A percentile compares a stretch with the other conserved stretches of the same genome.
Conservation (phyloP, 306 rosid genomes). For the Ziziphus jujuba region DNA sequence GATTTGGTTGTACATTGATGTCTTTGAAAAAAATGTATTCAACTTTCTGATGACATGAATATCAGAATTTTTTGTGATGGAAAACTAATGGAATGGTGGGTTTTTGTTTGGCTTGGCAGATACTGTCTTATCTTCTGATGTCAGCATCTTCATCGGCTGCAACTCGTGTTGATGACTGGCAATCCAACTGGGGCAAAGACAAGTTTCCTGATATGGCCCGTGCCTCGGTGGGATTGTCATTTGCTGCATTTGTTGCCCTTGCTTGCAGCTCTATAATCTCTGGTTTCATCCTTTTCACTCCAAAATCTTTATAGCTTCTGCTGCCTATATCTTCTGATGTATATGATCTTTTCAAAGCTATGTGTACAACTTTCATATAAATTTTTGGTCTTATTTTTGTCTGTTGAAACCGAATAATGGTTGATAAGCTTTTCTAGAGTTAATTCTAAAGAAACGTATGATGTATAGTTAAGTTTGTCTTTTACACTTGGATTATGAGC, state of each 20-base stretch:
- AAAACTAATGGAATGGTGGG: slow-evolving; percentile 1
- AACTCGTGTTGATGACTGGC: slow-evolving; percentile 78
- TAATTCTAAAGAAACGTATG: too few relatives aligned
- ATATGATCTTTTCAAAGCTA: too few relatives aligned
- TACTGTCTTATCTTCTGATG: slow-evolving; percentile 73
- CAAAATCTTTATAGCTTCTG: slow-evolving; percentile 40
- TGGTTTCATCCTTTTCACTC: slow-evolving; percentile 54
- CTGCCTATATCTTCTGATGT: neutral
- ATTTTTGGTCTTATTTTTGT: too few relatives aligned
- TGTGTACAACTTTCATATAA: too few relatives aligned
- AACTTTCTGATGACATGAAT: neutral
- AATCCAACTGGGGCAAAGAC: slow-evolving; percentile 81
- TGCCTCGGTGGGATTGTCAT: slow-evolving; percentile 67
- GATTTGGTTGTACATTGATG: neutral
- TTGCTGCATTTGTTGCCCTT: slow-evolving; percentile 67
- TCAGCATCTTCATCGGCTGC: slow-evolving; percentile 90
- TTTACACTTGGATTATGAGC: too few relatives aligned
- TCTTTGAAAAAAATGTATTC: neutral
- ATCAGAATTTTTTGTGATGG: neutral
- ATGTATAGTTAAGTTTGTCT: too few relatives aligned
- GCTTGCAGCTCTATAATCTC: slow-evolving; percentile 70
- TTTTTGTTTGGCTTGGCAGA: slow-evolving; percentile 42
- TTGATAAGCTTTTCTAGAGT: too few relatives aligned
- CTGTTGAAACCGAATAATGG: too few relatives aligned
- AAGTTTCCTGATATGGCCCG: slow-evolving; percentile 74